phyloP scores from a whole-genome alignment of 2,329 filamentous ascomycete genomes.

The Xylaria multiplex region DNA sequence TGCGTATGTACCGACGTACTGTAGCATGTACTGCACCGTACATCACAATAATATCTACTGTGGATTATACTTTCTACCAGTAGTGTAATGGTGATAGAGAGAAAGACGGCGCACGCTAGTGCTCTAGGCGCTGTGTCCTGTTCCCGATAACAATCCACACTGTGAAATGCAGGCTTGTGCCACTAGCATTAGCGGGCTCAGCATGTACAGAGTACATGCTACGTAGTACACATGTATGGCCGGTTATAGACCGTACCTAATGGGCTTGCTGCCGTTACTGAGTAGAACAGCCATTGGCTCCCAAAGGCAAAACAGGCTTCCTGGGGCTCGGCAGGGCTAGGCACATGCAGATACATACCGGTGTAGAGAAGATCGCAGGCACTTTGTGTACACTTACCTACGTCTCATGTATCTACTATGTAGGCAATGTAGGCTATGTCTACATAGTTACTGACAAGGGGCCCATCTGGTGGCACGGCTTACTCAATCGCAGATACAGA shows the following conservation, averaged over 20 bases:
- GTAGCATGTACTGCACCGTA: background rate
- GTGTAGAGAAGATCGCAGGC: conserved; percentile 22
- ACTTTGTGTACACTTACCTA: background rate
- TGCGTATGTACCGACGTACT: too few relatives aligned
- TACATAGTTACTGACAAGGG: background rate
- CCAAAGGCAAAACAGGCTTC: conserved; percentile 33
- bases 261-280: conserved; percentile 1
- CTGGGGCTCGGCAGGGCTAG: conserved; percentile 34
- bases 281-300: conserved; percentile 31
- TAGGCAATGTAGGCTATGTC: background rate
- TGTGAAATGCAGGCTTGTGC: background rate
- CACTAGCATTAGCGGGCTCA: background rate
- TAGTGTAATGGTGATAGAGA: background rate
- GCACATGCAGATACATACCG: conserved; percentile 25
- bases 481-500: conserved; percentile 24
- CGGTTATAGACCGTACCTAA: conserved; percentile 4
- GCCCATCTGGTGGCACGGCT: conserved; percentile 22
- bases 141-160: conserved; percentile 2
- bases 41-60: background rate
- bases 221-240: too few relatives aligned
- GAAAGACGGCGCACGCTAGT: too few relatives aligned
- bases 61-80: background rate
- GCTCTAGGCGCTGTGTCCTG: background rate
- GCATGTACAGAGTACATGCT: background rate
- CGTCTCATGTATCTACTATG: too few relatives aligned